Conservation (phyloP, 1,284 basidiomycete genomes). For the Boletus semigastroideus region DNA sequence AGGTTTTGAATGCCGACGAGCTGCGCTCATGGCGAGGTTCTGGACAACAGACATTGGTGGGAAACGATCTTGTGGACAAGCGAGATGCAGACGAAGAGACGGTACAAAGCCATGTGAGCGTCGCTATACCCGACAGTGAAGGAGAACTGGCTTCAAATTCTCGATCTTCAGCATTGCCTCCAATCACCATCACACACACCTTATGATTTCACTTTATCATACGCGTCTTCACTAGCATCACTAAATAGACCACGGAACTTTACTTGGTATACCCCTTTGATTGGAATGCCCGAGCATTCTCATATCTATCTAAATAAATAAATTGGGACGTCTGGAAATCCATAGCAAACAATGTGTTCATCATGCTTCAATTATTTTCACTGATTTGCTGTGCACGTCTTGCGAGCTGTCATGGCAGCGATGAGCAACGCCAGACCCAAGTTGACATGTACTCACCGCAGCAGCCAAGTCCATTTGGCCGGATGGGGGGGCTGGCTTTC, state of each 20-base stretch:
- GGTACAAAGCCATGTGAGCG: slow-evolving; percentile 32
- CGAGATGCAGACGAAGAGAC: slow-evolving; percentile 29
- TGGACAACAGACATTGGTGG: slow-evolving; percentile 18
- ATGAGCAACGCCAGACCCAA: slow-evolving; percentile 2
- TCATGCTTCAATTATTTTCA: slow-evolving; percentile 37
- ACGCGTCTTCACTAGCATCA: slow-evolving; percentile 13
- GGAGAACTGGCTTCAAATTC: slow-evolving; percentile 26
- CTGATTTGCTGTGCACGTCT: slow-evolving; percentile 65
- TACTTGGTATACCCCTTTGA: slow-evolving; percentile 25
- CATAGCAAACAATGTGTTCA: background rate
- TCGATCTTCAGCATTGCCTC: slow-evolving; percentile 29
- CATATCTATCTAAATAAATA: slow-evolving; percentile 14
- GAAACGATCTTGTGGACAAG: slow-evolving; percentile 11
- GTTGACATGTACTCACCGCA: slow-evolving; percentile 49
- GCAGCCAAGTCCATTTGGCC: slow-evolving; percentile 85
- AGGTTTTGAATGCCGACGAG: slow-evolving; percentile 72
- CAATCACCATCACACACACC: slow-evolving; percentile 42
- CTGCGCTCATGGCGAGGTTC: slow-evolving; percentile 57
- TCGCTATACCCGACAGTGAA: slow-evolving; percentile 35
- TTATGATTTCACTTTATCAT: slow-evolving; percentile 20
- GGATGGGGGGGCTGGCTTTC: slow-evolving; percentile 38
- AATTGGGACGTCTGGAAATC: slow-evolving; percentile 2
- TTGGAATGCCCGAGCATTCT: slow-evolving; percentile 11
- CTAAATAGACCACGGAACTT: slow-evolving; percentile 23
- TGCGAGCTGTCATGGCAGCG: slow-evolving; percentile 50